Percentiles rank a stretch among this genome's conserved stretches.
These are phyloP conservation scores for Solanum tarapatanum DNA, from an alignment of 257 asterid genomes.

Conservation along the genomic window DNA sequence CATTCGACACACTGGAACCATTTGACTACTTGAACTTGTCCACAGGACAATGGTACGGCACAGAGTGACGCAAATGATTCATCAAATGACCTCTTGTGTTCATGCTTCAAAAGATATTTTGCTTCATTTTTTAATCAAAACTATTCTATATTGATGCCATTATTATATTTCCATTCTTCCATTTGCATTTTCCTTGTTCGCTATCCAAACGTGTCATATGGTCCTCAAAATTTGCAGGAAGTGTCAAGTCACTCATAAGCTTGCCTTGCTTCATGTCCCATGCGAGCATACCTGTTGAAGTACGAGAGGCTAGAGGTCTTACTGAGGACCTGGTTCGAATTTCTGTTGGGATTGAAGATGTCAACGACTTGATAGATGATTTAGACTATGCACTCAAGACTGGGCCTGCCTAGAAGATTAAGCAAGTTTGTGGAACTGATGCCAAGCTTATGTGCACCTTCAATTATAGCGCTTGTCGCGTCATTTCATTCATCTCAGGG, in stretches of 20 bases:
- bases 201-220: neutral
- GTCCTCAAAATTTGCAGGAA: slow-evolving; percentile 36
- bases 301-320: slow-evolving; percentile 69
- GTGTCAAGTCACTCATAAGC: slow-evolving; percentile 86
- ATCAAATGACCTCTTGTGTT: neutral
- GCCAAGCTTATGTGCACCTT: neutral
- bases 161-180: neutral
- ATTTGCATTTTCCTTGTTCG: neutral
- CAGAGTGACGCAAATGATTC: neutral
- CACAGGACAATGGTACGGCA: neutral
- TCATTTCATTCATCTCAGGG: neutral
- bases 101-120: neutral
- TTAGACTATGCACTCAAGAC: slow-evolving; percentile 50
- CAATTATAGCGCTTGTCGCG: neutral
- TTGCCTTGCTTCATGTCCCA: slow-evolving; percentile 94
- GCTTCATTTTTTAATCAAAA: neutral
- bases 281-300: slow-evolving; percentile 64
- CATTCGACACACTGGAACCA: neutral
- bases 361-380: slow-evolving; percentile 66
- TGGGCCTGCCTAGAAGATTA: slow-evolving; percentile 30
- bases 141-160: neutral
- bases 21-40: neutral
- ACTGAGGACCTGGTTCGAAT: slow-evolving; percentile 68
- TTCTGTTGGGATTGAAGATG: slow-evolving; percentile 86
- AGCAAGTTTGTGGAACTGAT: neutral